Evolutionary conservation across 257 asterid genomes (phyloP), one percentile per base, ranked within the genome.

Genomic region (Cinchona pubescens): DNA sequence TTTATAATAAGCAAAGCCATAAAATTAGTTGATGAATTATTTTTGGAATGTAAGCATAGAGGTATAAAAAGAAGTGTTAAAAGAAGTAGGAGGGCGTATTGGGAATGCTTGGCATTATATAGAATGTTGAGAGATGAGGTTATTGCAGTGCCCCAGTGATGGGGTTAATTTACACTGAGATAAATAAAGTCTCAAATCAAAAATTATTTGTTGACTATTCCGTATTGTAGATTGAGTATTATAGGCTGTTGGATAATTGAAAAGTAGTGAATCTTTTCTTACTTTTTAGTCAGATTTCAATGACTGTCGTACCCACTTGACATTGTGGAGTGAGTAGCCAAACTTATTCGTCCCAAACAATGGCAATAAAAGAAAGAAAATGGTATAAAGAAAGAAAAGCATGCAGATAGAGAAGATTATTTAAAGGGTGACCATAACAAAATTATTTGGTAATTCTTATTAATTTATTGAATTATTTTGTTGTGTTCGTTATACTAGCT

Each of bases 101-200:
- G 98, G 97, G 92, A 91, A 79, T 93, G 97, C 67, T 81, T 91
- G 79, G 86, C 87, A 19, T 71, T 93, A 83, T 93, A 93, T 80
- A 97, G 98, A 12, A 81, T 83, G 67, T 85, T 93, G 45, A 92
- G 89, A 75, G 96, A 89, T 74, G 87, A 89, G 68, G 96, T 96
- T 40, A 80, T 90, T 85, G 96, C 96, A 58, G 96, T 90, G 71
- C 97, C 88, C 64, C 96, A 92, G 76, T 92, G 97, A 94, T 93
- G 98, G 98, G 87, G 79, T 65, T 85, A 79, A 88, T 38, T 6
- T 8, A n/a, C 32, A 56, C 7, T 18, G 15, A 38, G 53, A 48
- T 8, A 21, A 40, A 40, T n/a, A n/a, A n/a, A n/a, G n/a, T n/a
- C n/a, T n/a, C n/a, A n/a, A n/a, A n/a, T n/a, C n/a, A n/a, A n/a